A percentile compares a stretch with the other conserved stretches of the same genome.
Evolutionary conservation across 768 basidiomycete genomes (phyloP).

Genomic region (Suillus lakei): DNA sequence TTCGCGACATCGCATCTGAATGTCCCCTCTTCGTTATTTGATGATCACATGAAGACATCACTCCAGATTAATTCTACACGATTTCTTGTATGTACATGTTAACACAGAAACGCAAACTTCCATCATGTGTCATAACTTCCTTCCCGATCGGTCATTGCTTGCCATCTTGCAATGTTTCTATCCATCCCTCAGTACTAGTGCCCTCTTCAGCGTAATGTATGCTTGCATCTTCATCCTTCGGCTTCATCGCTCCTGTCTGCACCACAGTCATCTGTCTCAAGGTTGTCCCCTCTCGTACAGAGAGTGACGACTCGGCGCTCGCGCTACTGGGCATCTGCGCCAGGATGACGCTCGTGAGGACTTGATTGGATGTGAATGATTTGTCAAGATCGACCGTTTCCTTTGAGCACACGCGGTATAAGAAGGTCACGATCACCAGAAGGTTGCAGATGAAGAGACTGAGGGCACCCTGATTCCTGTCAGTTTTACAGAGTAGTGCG

Average conservation of each 20-base stretch:
- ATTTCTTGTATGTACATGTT: neutral
- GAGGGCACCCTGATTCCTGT: neutral
- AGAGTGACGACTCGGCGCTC: neutral
- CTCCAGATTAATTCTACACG: neutral
- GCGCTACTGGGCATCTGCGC: neutral
- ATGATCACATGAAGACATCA: neutral
- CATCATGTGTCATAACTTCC: neutral
- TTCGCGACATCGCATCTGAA: no score
- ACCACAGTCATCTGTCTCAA: neutral
- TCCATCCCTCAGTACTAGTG: neutral
- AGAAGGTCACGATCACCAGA: slow-evolving; percentile 8
- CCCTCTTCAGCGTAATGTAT: neutral
- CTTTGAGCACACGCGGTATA: neutral
- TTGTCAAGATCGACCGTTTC: slow-evolving; percentile 2
- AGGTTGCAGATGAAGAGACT: slow-evolving; percentile 8
- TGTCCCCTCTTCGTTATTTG: neutral
- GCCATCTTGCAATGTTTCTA: neutral
- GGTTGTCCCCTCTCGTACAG: neutral
- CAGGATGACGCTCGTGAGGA: neutral
- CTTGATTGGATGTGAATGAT: neutral
- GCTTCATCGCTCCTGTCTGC: neutral
- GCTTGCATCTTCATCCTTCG: neutral
- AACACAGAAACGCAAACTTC: neutral
- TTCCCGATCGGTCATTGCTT: neutral
- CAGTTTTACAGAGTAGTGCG: neutral